A percentile compares a stretch with the other conserved stretches of the same genome.
Conservation (phyloP, 768 basidiomycete genomes). For the Pleurotus platypus region DNA sequence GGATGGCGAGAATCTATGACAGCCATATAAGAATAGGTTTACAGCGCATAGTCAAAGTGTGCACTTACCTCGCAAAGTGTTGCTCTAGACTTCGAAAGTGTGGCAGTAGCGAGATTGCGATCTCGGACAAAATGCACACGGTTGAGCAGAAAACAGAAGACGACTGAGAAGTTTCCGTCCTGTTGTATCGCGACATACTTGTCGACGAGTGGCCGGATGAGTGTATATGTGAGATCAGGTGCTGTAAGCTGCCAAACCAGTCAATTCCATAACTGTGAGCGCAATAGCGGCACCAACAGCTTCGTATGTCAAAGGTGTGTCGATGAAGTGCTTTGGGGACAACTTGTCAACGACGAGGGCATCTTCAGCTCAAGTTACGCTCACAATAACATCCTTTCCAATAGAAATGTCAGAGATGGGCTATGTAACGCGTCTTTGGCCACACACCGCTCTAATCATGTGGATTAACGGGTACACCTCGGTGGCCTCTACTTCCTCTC, state of each 20-base stretch:
- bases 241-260: conserved; percentile 54
- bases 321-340: conserved; percentile 30
- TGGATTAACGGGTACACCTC: conserved; percentile 81
- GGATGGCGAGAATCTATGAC: conserved; percentile 68
- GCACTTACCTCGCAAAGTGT: conserved; percentile 62
- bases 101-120: conserved; percentile 62
- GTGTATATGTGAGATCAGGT: conserved; percentile 88
- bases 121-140: conserved; percentile 83
- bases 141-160: conserved; percentile 88
- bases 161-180: conserved; percentile 74
- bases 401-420: conserved; percentile 10
- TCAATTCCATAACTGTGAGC: not conserved
- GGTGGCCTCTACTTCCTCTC: conserved; percentile 52
- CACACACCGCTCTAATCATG: conserved; percentile 61
- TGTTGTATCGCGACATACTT: conserved; percentile 77
- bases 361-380: conserved; percentile 10
- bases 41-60: not conserved
- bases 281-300: conserved; percentile 45
- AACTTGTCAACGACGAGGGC: not conserved
- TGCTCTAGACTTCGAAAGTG: conserved; percentile 74
- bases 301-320: conserved; percentile 81
- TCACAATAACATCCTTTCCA: conserved; percentile 60
- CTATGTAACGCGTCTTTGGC: conserved; percentile 1
- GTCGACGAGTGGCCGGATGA: conserved; percentile 82
- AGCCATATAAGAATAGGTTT: not conserved